These are phyloP conservation scores for Aspergillus niger DNA, from an alignment of 2,329 filamentous ascomycete species.

Conservation along the genomic window DNA sequence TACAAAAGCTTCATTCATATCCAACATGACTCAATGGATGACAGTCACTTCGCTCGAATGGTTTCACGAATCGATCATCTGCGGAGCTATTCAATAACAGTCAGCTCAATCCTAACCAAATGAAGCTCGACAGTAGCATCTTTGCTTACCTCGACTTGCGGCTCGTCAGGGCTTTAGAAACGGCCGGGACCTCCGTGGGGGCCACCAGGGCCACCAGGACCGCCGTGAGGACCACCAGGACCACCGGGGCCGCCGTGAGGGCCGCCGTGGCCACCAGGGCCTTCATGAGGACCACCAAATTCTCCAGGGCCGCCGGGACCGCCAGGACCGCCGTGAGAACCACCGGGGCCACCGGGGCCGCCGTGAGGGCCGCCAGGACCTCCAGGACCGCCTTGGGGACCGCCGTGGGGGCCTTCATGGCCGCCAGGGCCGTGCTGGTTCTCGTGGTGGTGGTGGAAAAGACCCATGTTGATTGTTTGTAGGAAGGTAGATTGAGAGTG, in stretches of 20 bases:
- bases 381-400: neutral
- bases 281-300: neutral
- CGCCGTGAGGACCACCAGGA: neutral
- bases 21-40: neutral
- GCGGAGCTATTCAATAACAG: neutral
- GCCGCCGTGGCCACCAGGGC: neutral
- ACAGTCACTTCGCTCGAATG: neutral
- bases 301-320: neutral
- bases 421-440: neutral
- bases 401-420: neutral
- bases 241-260: neutral
- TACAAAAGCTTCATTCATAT: neutral
- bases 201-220: neutral
- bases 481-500: neutral
- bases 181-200: neutral
- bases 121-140: too few species aligned
- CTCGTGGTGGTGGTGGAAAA: conserved; percentile 6
- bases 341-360: neutral
- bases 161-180: neutral
- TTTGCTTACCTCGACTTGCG: neutral
- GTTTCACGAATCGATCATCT: neutral
- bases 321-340: neutral
- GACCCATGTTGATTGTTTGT: neutral
- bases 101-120: neutral
- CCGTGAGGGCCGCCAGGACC: neutral